Conservation (phyloP, 192 early-diverging fungal species). For the Diversispora eburnea region DNA sequence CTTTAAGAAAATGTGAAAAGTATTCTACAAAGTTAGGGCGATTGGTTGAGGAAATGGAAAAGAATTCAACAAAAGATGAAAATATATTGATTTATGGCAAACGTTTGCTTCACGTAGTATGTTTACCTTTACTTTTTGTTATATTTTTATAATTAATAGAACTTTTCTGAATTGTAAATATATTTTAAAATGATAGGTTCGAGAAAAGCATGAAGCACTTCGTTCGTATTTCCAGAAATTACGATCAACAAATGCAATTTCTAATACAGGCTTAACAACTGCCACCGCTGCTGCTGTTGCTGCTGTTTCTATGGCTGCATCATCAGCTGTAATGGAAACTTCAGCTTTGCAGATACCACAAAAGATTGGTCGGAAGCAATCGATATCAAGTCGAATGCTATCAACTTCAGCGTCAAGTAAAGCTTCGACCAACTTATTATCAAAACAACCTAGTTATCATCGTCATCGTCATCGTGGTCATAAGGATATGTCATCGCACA, state of each 20-base stretch:
- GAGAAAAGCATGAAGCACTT: slow-evolving; percentile 27
- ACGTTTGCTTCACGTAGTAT: slow-evolving; percentile 38
- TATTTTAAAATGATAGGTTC: background rate
- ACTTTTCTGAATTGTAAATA: background rate
- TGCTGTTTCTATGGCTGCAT: background rate
- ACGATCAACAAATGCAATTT: slow-evolving; percentile 20
- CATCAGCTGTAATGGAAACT: background rate
- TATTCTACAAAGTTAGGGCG: slow-evolving; percentile 24
- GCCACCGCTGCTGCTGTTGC: background rate
- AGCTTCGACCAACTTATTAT: background rate
- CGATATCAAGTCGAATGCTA: slow-evolving; percentile 9
- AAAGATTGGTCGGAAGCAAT: slow-evolving; percentile 25
- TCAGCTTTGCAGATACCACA: slow-evolving; percentile 10
- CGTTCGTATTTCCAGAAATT: slow-evolving; percentile 26
- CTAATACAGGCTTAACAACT: slow-evolving; percentile 5
- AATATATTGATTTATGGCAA: slow-evolving; percentile 40
- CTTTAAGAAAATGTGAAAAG: slow-evolving; percentile 26
- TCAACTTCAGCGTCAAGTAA: slow-evolving; percentile 25
- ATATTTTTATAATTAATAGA: background rate
- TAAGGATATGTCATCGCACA: slow-evolving; percentile 23
- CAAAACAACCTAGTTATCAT: background rate
- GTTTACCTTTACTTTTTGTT: background rate
- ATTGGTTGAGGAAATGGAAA: slow-evolving; percentile 28
- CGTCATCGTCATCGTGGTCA: background rate
- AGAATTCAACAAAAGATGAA: slow-evolving; percentile 30